phyloP scores from a whole-genome alignment of 2,329 filamentous ascomycete species.

The Hirsutella minnesotensis region DNA sequence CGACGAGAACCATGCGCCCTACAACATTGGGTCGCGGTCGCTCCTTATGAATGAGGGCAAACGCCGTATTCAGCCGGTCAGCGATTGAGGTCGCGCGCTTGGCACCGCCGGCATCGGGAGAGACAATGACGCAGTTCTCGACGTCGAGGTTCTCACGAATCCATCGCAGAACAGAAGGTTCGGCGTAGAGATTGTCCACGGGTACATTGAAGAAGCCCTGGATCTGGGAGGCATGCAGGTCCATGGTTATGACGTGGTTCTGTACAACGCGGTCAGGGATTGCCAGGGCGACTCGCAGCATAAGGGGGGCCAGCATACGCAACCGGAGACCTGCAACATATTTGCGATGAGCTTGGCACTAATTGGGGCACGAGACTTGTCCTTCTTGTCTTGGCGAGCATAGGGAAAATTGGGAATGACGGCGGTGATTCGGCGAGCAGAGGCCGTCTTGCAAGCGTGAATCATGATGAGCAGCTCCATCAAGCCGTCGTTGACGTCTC shows the following conservation, averaged over 20 bases:
- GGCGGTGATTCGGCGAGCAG: slow-evolving; percentile 81
- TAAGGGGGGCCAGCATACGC: background rate
- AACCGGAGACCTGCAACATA: background rate
- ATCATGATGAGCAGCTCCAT: slow-evolving; percentile 99
- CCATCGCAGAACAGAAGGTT: slow-evolving; percentile 85
- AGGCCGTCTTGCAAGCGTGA: slow-evolving; percentile 65
- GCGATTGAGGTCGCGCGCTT: slow-evolving; percentile 91
- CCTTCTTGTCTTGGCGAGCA: slow-evolving; percentile 95
- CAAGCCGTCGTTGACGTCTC: slow-evolving; percentile 93
- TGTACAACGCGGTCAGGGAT: slow-evolving; percentile 6
- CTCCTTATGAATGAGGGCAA: slow-evolving; percentile 95
- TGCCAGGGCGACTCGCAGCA: background rate
- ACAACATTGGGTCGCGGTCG: slow-evolving; percentile 78
- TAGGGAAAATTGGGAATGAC: slow-evolving; percentile 96
- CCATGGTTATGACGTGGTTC: slow-evolving; percentile 75
- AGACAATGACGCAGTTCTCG: slow-evolving; percentile 83
- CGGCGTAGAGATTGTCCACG: slow-evolving; percentile 74
- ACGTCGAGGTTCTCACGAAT: slow-evolving; percentile 76
- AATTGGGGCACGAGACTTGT: slow-evolving; percentile 86
- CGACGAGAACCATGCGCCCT: slow-evolving; percentile 86
- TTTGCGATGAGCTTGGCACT: slow-evolving; percentile 51
- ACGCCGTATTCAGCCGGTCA: slow-evolving; percentile 78
- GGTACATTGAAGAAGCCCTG: slow-evolving; percentile 88
- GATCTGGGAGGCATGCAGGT: slow-evolving; percentile 86
- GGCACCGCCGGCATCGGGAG: slow-evolving; percentile 86